Evolutionary conservation across 1,284 basidiomycete species (phyloP), one percentile per base, ranked within the genome.

Genomic region (Austroboletus niveus): DNA sequence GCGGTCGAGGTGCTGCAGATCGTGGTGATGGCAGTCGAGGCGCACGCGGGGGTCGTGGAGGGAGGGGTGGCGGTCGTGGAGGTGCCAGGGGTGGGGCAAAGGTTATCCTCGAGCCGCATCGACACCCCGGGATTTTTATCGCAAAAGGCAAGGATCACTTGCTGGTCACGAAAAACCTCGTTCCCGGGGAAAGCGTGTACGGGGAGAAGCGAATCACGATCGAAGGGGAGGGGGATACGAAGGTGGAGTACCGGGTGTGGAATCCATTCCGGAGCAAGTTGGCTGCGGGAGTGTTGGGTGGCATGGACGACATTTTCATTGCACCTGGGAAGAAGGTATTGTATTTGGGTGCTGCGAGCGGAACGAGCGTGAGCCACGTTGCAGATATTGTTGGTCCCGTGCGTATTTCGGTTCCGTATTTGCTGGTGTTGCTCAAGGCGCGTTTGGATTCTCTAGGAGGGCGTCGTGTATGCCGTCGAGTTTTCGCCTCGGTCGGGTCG

Each of bases 211-310:
- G 92, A 75, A 91, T 95, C 74, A 82, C 85, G 45, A 80, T 96
- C 61, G 89, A 92, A 9, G 84, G 84, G 5, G 80, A 83, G 53
- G 89, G 90, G 46, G 90, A 85, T 50, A 88, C 86, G 54, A 99
- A 99, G 78, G 81, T 87, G 62, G 96, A 99, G 74, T 99, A 98
- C 76, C 83, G 96, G 56, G 97, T 99, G 34, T 99, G 96, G 96
- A 99, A 99, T 77, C 97, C 96, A 52, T 99, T 99, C 87, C 83
- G 97, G 61, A 89, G 84, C 69, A 99, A 99, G 81, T 75, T 99
- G 62, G 97, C 96, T 34, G 96, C 96, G 39, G 97, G 96, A 75
- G 92, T 99, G 49, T 79, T 99, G 53, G 94, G 94, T 65, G 97
- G 96, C 70, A 78, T 99, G 69, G 96, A 98, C 69, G 75, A 94